Evolutionary conservation across 176 grass and related monocot species (phyloP).

Genomic region (Cocos nucifera): DNA sequence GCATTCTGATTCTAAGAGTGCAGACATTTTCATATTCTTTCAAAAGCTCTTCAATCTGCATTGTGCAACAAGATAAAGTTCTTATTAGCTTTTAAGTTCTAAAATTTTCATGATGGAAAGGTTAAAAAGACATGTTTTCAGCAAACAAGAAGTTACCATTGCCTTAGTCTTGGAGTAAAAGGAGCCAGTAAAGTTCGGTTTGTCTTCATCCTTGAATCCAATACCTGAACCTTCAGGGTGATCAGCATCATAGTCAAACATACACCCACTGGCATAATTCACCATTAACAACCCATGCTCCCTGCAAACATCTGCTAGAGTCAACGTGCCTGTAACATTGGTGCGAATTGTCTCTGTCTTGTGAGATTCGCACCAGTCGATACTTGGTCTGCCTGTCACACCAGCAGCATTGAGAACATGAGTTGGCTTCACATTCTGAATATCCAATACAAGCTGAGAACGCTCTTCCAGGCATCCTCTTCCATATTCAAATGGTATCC

Average conservation of each 20-base stretch:
- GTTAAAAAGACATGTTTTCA: too few relatives aligned
- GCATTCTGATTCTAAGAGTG: constrained; percentile 17
- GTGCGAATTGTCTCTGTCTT: constrained; percentile 15
- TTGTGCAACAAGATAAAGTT: background rate
- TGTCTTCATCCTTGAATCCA: constrained; percentile 19
- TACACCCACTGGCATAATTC: constrained; percentile 19
- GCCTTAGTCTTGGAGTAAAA: constrained; percentile 20
- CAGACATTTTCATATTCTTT: constrained; percentile 22
- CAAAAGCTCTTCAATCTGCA: constrained; percentile 24
- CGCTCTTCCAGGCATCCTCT: constrained; percentile 13
- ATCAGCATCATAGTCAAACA: constrained; percentile 14
- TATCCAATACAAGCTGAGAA: constrained; percentile 8
- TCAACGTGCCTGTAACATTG: constrained; percentile 13
- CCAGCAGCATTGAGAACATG: constrained; percentile 22
- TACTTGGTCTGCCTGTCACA: constrained; percentile 18
- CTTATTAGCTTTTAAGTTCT: background rate
- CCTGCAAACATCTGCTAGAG: constrained; percentile 16
- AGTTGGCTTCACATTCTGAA: constrained; percentile 20
- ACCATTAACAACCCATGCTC: constrained; percentile 8
- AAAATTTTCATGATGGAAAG: too few relatives aligned
- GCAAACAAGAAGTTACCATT: background rate
- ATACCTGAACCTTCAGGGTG: constrained; percentile 14
- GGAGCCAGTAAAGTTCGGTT: constrained; percentile 9
- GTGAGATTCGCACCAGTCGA: constrained; percentile 19
- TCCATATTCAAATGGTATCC: constrained; percentile 15